A percentile compares a stretch with the other conserved stretches of the same genome.
These are phyloP conservation scores for Heterobasidion occidentale DNA, from an alignment of 1,284 basidiomycete genomes.

Conservation along the genomic window DNA sequence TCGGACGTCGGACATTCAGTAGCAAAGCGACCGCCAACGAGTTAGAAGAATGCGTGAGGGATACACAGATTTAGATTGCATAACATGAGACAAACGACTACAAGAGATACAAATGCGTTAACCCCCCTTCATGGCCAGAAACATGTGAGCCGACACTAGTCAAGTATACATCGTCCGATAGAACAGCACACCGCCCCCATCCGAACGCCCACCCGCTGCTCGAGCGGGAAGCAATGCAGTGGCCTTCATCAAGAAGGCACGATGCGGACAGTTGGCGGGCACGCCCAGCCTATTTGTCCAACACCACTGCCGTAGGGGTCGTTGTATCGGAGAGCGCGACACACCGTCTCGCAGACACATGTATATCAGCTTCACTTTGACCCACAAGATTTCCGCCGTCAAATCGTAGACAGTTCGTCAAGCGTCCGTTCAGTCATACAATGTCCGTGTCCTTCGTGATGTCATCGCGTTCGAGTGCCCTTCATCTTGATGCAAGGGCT, in stretches of 20 bases:
- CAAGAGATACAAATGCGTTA: background rate
- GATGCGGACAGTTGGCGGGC: background rate
- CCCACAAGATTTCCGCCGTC: background rate
- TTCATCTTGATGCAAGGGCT: background rate
- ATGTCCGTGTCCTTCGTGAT: slow-evolving; percentile 3
- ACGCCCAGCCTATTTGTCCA: background rate
- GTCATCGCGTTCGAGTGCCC: background rate
- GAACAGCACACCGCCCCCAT: background rate
- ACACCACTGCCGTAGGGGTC: background rate
- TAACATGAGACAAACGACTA: background rate
- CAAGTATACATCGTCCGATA: background rate
- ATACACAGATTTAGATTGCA: slow-evolving; percentile 1
- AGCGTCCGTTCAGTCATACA: slow-evolving; percentile 1
- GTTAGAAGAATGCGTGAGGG: background rate
- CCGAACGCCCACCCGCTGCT: background rate
- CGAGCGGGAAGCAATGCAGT: background rate
- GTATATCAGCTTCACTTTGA: background rate
- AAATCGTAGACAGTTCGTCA: slow-evolving; percentile 1
- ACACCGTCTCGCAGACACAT: background rate
- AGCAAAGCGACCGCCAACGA: too few species aligned
- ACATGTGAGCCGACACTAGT: background rate
- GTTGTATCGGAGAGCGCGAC: background rate
- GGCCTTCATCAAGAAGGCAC: background rate
- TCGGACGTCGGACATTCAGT: too few species aligned
- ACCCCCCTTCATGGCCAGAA: background rate